A percentile compares a stretch with the other conserved stretches of the same genome.
phyloP scores from a whole-genome alignment of 106 monocot genomes.

The Narthecium ossifragum region DNA sequence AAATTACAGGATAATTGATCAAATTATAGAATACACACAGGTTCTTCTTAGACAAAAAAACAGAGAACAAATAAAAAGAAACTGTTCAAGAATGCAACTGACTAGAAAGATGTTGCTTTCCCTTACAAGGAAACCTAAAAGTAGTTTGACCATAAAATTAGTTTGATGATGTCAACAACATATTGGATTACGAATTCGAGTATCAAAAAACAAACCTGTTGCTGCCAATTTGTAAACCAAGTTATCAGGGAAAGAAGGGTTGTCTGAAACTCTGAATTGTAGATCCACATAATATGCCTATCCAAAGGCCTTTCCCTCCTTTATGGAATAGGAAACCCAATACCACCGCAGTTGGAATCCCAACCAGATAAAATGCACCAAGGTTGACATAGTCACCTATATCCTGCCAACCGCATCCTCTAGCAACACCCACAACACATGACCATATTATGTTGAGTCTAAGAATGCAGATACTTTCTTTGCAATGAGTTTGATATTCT shows the following conservation, averaged over 20 bases:
- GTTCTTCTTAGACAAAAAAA: too few species aligned
- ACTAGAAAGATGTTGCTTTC: too few species aligned
- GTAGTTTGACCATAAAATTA: too few species aligned
- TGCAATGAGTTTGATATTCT: too few species aligned
- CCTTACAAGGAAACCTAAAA: background rate
- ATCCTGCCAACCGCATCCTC: constrained; percentile 59
- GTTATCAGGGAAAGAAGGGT: constrained; percentile 27
- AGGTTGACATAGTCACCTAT: constrained; percentile 50
- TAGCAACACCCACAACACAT: constrained; percentile 32
- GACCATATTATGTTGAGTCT: too few species aligned
- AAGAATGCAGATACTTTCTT: too few species aligned
- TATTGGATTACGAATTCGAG: too few species aligned
- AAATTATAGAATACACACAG: too few species aligned
- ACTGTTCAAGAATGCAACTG: background rate
- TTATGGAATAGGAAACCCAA: constrained; percentile 29
- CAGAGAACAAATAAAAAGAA: background rate
- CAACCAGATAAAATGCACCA: constrained; percentile 38
- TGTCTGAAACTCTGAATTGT: constrained; percentile 31
- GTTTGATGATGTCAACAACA: too few species aligned
- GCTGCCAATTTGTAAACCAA: constrained; percentile 26
- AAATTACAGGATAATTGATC: too few species aligned
- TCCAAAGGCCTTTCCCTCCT: constrained; percentile 48
- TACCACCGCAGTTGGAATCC: constrained; percentile 29
- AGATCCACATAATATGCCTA: constrained; percentile 37
- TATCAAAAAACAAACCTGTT: constrained; percentile 14